phyloP scores from a whole-genome alignment of 352 stramenopile species.

The Pythium monospermum region DNA sequence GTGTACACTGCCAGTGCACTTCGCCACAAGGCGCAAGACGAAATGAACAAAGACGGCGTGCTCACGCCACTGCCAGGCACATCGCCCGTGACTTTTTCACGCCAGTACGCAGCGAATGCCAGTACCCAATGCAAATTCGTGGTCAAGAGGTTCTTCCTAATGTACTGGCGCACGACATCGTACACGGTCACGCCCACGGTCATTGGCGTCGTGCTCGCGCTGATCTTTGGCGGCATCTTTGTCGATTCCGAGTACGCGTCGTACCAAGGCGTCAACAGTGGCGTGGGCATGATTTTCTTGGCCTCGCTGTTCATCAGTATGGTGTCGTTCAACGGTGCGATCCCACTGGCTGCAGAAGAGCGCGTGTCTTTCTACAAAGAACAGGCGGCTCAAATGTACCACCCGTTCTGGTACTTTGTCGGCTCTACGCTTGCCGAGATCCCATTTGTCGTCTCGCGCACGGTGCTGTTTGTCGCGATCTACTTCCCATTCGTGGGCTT shows the following conservation, averaged over 20 bases:
- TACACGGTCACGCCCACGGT: slow-evolving; percentile 66
- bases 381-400: slow-evolving; percentile 82
- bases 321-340: slow-evolving; percentile 50
- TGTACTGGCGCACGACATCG: slow-evolving; percentile 65
- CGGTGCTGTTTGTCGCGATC: slow-evolving; percentile 30
- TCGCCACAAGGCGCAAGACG: background rate
- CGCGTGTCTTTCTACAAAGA: slow-evolving; percentile 87
- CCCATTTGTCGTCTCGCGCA: slow-evolving; percentile 26
- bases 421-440: slow-evolving; percentile 56
- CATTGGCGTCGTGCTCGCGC: slow-evolving; percentile 45
- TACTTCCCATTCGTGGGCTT: slow-evolving; percentile 58
- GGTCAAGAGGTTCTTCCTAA: slow-evolving; percentile 33
- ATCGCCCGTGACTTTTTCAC: slow-evolving; percentile 15
- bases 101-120: slow-evolving; percentile 14
- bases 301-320: slow-evolving; percentile 60
- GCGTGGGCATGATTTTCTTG: slow-evolving; percentile 64
- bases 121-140: slow-evolving; percentile 26
- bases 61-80: slow-evolving; percentile 2
- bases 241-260: slow-evolving; percentile 19
- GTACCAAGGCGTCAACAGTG: slow-evolving; percentile 23
- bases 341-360: slow-evolving; percentile 61
- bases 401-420: slow-evolving; percentile 60
- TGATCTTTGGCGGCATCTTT: slow-evolving; percentile 65
- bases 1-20: slow-evolving; percentile 18
- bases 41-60: slow-evolving; percentile 19